Percentiles rank a stretch among this genome's conserved stretches.
phyloP scores from a whole-genome alignment of 2,329 filamentous ascomycete species.

The Plenodomus tracheiphilus region DNA sequence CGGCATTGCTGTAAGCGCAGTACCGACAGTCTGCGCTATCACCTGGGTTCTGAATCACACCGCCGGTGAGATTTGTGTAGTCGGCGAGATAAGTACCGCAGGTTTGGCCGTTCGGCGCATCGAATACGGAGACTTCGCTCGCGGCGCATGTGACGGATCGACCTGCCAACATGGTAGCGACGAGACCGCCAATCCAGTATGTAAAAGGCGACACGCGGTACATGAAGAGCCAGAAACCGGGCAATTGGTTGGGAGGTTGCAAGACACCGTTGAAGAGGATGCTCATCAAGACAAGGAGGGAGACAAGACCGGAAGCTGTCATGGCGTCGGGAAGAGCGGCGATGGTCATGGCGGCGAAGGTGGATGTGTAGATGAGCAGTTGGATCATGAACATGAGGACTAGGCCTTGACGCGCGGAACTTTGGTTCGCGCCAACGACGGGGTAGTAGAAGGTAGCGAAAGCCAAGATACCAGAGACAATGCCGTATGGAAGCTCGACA shows the following conservation, averaged over 20 bases:
- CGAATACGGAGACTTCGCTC: slow-evolving; percentile 48
- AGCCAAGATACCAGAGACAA: slow-evolving; percentile 64
- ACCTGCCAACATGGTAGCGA: slow-evolving; percentile 47
- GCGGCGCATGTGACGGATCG: slow-evolving; percentile 53
- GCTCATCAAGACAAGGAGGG: slow-evolving; percentile 61
- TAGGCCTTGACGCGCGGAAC: slow-evolving; percentile 55
- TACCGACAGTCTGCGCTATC: slow-evolving; percentile 54
- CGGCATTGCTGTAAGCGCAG: slow-evolving; percentile 51
- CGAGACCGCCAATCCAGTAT: slow-evolving; percentile 57
- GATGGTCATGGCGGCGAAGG: slow-evolving; percentile 75
- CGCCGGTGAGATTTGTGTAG: slow-evolving; percentile 47
- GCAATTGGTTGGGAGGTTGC: slow-evolving; percentile 60
- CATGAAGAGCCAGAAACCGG: slow-evolving; percentile 79
- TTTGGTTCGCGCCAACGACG: slow-evolving; percentile 43
- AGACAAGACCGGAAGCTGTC: slow-evolving; percentile 65
- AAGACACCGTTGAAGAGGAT: slow-evolving; percentile 58
- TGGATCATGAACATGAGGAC: slow-evolving; percentile 67
- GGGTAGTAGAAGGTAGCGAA: slow-evolving; percentile 70
- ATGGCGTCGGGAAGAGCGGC: slow-evolving; percentile 70
- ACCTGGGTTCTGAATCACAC: slow-evolving; percentile 47
- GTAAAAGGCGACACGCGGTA: slow-evolving; percentile 69
- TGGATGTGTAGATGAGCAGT: slow-evolving; percentile 71
- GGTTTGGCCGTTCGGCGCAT: slow-evolving; percentile 47
- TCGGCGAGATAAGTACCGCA: slow-evolving; percentile 50
- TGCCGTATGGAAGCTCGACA: slow-evolving; percentile 70